Evolutionary conservation across 208 protist species (phyloP).

Genomic region (Wallacemonas sp.): DNA sequence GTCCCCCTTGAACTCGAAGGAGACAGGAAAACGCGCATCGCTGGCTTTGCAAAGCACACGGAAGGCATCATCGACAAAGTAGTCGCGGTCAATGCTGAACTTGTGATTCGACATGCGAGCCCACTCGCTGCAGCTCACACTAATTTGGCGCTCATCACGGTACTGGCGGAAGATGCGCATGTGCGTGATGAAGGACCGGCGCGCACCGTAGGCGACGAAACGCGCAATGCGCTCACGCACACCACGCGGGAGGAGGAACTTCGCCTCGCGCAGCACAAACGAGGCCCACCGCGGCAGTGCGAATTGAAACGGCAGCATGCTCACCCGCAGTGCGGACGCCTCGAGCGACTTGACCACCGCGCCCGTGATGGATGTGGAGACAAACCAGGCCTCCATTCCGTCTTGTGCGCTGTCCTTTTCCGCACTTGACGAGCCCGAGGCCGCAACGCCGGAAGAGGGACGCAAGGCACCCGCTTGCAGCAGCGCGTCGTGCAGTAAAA

Average conservation of each 20-base stretch:
- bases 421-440: too few relatives aligned
- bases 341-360: slow-evolving; percentile 61
- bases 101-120: slow-evolving; percentile 77
- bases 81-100: slow-evolving; percentile 65
- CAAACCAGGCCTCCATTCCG: slow-evolving; percentile 32
- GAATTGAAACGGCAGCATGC: slow-evolving; percentile 64
- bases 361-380: slow-evolving; percentile 51
- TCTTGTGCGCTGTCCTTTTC: slow-evolving; percentile 22
- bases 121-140: slow-evolving; percentile 67
- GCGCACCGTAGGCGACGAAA: slow-evolving; percentile 79
- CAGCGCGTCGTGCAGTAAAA: slow-evolving; percentile 53
- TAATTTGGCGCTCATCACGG: slow-evolving; percentile 38
- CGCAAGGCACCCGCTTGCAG: slow-evolving; percentile 4
- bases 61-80: slow-evolving; percentile 65
- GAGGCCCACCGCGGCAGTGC: slow-evolving; percentile 81
- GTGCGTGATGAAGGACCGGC: slow-evolving; percentile 63
- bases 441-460: background rate
- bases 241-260: slow-evolving; percentile 61
- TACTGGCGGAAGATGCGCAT: slow-evolving; percentile 55
- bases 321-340: slow-evolving; percentile 79
- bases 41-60: slow-evolving; percentile 63
- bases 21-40: slow-evolving; percentile 74
- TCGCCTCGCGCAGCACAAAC: slow-evolving; percentile 72
- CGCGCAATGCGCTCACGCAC: slow-evolving; percentile 64
- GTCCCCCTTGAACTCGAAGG: slow-evolving; percentile 88